Conservation (phyloP, 371 early-diverging fungal species). For the Rhizopus sp. region DNA sequence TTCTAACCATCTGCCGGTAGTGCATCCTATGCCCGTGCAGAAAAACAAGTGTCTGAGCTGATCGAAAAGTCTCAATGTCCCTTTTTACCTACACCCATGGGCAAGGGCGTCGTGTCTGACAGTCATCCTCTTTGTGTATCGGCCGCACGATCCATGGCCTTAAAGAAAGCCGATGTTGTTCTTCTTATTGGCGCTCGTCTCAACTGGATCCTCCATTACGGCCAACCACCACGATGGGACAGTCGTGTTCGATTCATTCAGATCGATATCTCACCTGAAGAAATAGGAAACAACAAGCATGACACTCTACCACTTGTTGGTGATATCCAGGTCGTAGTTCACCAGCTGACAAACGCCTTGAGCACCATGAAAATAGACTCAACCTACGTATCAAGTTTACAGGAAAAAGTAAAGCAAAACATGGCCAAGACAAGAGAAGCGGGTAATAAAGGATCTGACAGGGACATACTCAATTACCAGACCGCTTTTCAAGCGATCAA, state of each 20-base stretch:
- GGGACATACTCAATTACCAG: conserved; percentile 67
- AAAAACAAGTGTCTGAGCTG: conserved; percentile 57
- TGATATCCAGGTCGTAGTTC: conserved; percentile 55
- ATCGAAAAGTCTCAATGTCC: conserved; percentile 63
- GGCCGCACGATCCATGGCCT: conserved; percentile 73
- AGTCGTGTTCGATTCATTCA: conserved; percentile 66
- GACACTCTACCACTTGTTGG: conserved; percentile 64
- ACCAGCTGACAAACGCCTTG: conserved; percentile 44
- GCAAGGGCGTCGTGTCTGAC: conserved; percentile 76
- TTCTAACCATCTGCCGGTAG: conserved; percentile 14
- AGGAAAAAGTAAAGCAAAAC: conserved; percentile 49
- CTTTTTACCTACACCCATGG: conserved; percentile 85
- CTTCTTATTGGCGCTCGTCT: conserved; percentile 74
- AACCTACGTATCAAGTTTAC: conserved; percentile 35
- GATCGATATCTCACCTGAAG: conserved; percentile 71
- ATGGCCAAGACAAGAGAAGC: conserved; percentile 32
- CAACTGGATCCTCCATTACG: conserved; percentile 86
- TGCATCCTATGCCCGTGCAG: conserved; percentile 72
- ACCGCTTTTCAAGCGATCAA: conserved; percentile 70
- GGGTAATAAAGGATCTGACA: conserved; percentile 36
- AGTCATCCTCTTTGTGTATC: conserved; percentile 63
- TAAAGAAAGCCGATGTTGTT: conserved; percentile 72
- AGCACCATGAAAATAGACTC: conserved; percentile 9
- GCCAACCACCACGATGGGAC: conserved; percentile 61
- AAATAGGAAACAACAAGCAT: conserved; percentile 57